A percentile compares a stretch with the other conserved stretches of the same genome.
Evolutionary conservation across 345 rosid species (phyloP).

Genomic region (Reutealis trisperma): DNA sequence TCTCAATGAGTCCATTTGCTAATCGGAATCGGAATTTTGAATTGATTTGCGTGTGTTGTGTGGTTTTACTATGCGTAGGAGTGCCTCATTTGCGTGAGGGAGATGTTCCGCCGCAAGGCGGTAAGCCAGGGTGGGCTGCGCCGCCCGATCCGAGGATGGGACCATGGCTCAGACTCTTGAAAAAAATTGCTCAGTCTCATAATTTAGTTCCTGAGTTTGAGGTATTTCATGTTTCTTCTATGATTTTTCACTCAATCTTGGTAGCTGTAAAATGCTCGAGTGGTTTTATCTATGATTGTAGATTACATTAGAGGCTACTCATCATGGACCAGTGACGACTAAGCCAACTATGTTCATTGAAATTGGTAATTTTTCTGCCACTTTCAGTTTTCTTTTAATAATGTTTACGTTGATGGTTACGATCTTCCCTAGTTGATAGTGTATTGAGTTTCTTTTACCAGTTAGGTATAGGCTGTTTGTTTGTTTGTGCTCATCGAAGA

Average conservation of each 20-base stretch:
- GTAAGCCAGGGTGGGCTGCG: constrained; percentile 92
- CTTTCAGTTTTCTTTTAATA: not conserved
- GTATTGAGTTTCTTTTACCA: too few relatives aligned
- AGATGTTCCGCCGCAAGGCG: constrained; percentile 83
- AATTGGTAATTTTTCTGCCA: constrained; percentile 52
- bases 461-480: too few relatives aligned
- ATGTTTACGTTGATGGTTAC: not conserved
- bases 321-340: constrained; percentile 85
- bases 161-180: constrained; percentile 82
- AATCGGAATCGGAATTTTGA: not conserved
- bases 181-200: constrained; percentile 63
- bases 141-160: constrained; percentile 84
- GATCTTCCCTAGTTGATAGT: not conserved
- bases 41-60: not conserved
- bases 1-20: not conserved
- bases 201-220: constrained; percentile 91
- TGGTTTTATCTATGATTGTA: constrained; percentile 24
- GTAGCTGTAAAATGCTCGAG: not conserved
- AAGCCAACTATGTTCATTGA: constrained; percentile 90
- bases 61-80: constrained; percentile 34
- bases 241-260: not conserved
- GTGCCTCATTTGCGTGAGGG: constrained; percentile 85
- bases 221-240: constrained; percentile 36
- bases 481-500: too few relatives aligned
- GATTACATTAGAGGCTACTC: constrained; percentile 94